Percentiles rank a stretch among this genome's conserved stretches.
Conservation (phyloP, 345 rosid genomes). For the Mangifera indica region DNA sequence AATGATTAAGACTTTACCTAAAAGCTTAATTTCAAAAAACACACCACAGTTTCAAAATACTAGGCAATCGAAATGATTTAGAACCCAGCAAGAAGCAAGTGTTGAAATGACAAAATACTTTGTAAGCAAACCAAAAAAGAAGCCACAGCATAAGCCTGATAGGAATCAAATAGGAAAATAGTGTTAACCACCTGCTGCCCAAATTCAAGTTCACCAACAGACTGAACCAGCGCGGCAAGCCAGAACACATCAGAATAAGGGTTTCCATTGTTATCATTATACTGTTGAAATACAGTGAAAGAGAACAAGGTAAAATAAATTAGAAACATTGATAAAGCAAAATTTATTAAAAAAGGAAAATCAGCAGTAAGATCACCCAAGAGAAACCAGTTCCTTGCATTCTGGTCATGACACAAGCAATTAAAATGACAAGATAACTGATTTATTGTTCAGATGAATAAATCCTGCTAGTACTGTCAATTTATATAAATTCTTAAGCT, state of each 20-base stretch:
- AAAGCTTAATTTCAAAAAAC: neutral
- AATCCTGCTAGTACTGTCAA: neutral
- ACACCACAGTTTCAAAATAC: neutral
- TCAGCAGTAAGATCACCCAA: neutral
- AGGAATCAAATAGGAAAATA: neutral
- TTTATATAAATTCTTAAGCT: neutral
- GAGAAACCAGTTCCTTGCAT: neutral
- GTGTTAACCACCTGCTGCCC: slow-evolving; percentile 65
- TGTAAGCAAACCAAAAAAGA: neutral
- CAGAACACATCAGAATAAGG: slow-evolving; percentile 92
- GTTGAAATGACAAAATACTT: neutral
- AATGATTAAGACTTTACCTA: neutral
- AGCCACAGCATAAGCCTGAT: slow-evolving; percentile 17
- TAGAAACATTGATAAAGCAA: neutral
- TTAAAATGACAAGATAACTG: neutral
- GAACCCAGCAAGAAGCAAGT: too few species aligned
- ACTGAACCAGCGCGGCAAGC: slow-evolving; percentile 90
- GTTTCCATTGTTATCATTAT: slow-evolving; percentile 93
- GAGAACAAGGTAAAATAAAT: slow-evolving; percentile 16
- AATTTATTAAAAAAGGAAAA: neutral
- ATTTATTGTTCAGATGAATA: neutral
- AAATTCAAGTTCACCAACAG: slow-evolving; percentile 90
- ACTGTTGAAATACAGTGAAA: slow-evolving; percentile 45
- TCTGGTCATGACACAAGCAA: neutral
- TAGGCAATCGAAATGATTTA: too few species aligned